Evolutionary conservation across 2,329 filamentous ascomycete species (phyloP).

Genomic region (Dryadomyces quercivorus): DNA sequence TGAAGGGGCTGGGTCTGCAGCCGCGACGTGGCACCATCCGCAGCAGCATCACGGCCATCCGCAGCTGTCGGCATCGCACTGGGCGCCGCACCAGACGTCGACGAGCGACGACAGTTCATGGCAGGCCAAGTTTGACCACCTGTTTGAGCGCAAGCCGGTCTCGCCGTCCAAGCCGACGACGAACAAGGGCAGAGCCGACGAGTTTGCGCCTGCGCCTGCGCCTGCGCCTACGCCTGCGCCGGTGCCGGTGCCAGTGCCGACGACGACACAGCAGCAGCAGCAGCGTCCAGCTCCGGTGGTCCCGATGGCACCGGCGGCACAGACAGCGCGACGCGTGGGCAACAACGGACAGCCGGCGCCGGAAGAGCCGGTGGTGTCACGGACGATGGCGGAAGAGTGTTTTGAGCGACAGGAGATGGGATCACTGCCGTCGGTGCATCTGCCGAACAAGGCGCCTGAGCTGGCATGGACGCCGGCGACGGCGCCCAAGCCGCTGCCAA

Average conservation of each 20-base stretch:
- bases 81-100: slow-evolving; percentile 3
- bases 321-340: background rate
- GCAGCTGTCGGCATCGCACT: background rate
- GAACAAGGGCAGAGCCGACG: background rate
- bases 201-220: background rate
- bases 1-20: background rate
- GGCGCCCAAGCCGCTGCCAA: slow-evolving; percentile 41
- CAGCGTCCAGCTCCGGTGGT: background rate
- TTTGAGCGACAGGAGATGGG: slow-evolving; percentile 75
- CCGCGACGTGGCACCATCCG: background rate
- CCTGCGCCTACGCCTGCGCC: background rate
- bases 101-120: slow-evolving; percentile 20
- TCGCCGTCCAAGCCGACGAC: slow-evolving; percentile 44
- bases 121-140: slow-evolving; percentile 75
- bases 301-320: background rate
- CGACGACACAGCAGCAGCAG: background rate
- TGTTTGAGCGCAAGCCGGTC: slow-evolving; percentile 56
- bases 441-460: slow-evolving; percentile 52
- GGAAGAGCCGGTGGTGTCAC: slow-evolving; percentile 38
- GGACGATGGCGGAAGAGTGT: slow-evolving; percentile 64
- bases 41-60: background rate
- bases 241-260: background rate
- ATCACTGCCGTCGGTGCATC: slow-evolving; percentile 56
- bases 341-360: slow-evolving; percentile 23
- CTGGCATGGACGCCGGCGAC: slow-evolving; percentile 50